These are phyloP conservation scores for Hapsidospora chrysogenum DNA, from an alignment of 495 filamentous ascomycete genomes.

Conservation along the genomic window DNA sequence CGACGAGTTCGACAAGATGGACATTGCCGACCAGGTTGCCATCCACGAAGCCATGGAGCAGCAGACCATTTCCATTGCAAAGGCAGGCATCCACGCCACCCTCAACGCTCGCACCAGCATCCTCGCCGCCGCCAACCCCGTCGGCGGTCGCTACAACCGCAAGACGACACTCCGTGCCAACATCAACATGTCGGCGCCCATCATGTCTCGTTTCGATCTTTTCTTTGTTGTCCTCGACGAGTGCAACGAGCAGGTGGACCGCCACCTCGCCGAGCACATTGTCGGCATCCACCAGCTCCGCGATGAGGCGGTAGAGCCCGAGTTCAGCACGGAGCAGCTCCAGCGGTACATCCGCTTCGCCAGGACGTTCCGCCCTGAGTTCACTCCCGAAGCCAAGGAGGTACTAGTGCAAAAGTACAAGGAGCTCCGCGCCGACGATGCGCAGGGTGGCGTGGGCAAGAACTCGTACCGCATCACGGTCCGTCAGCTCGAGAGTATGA, in stretches of 20 bases:
- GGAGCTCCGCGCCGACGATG: conserved; percentile 83
- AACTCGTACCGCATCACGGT: conserved; percentile 97
- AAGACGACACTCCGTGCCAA: conserved; percentile 87
- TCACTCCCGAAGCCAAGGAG: conserved; percentile 71
- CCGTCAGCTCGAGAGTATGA: conserved; percentile 86
- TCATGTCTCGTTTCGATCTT: conserved; percentile 97
- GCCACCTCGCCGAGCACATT: conserved; percentile 84
- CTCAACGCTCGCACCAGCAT: conserved; percentile 92
- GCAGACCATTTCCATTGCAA: conserved; percentile 98
- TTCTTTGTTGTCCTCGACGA: conserved; percentile 99
- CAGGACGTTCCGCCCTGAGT: conserved; percentile 83
- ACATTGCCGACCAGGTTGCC: conserved; percentile 90
- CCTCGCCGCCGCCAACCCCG: conserved; percentile 89
- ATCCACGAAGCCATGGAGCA: conserved; percentile 99
- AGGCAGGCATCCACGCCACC: conserved; percentile 95
- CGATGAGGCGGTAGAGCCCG: conserved; percentile 77
- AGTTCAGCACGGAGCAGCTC: conserved; percentile 91
- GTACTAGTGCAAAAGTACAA: conserved; percentile 89
- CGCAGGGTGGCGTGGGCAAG: conserved; percentile 80
- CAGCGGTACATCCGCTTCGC: conserved; percentile 97
- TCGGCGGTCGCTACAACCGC: conserved; percentile 90
- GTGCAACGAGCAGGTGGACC: conserved; percentile 81
- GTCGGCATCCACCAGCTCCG: conserved; percentile 85
- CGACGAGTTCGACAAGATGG: conserved; percentile 99
- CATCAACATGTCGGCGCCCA: conserved; percentile 95